These are phyloP conservation scores for Penicillium cosmopolitanum DNA, from an alignment of 495 filamentous ascomycete genomes.

Conservation along the genomic window DNA sequence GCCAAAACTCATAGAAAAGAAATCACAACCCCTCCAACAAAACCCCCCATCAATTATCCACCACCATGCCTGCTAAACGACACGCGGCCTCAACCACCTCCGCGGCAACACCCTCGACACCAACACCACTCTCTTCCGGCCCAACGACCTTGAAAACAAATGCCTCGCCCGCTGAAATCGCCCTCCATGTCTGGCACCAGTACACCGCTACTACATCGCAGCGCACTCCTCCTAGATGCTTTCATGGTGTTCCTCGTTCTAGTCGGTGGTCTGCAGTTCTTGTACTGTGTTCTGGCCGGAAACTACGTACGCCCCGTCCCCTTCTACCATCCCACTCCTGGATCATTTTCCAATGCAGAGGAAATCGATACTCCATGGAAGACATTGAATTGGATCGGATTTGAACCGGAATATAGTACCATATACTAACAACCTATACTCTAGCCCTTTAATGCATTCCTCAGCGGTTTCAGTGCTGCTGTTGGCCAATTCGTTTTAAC, in stretches of 20 bases:
- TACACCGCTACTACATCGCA: conserved; percentile 82
- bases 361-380: background rate
- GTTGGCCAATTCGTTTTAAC: conserved; percentile 98
- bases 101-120: conserved; percentile 34
- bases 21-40: background rate
- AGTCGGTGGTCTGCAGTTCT: conserved; percentile 86
- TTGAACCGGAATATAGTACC: background rate
- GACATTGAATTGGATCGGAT: background rate
- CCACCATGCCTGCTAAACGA: conserved; percentile 56
- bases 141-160: conserved; percentile 43
- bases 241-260: conserved; percentile 91
- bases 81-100: conserved; percentile 44
- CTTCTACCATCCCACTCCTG: background rate
- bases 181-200: conserved; percentile 64
- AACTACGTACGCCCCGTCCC: conserved; percentile 74
- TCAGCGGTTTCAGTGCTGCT: conserved; percentile 91
- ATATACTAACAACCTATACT: background rate
- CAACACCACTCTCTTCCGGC: conserved; percentile 50
- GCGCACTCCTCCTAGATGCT: conserved; percentile 84
- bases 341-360: background rate
- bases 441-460: conserved; percentile 98
- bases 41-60: conserved; percentile 8
- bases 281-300: conserved; percentile 88
- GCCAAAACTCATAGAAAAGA: background rate
- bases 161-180: conserved; percentile 56